These are phyloP conservation scores for Hemerocallis citrina DNA, from an alignment of 106 monocot genomes.

Conservation along the genomic window DNA sequence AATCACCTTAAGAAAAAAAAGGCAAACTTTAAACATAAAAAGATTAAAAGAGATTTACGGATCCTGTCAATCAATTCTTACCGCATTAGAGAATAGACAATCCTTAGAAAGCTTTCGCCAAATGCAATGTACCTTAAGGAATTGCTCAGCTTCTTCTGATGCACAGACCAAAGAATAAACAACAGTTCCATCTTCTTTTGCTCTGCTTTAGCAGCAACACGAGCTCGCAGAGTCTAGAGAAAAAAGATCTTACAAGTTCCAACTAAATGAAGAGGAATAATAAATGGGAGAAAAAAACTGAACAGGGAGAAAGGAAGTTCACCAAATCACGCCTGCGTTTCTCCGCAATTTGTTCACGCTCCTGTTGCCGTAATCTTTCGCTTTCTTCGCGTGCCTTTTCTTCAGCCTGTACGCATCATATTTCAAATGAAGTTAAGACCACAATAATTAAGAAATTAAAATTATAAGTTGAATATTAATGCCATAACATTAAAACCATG, in stretches of 20 bases:
- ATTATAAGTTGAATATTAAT: too few species aligned
- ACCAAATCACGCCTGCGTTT: constrained; percentile 96
- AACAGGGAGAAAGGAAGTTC: background rate
- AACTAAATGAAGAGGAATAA: background rate
- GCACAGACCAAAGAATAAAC: constrained; percentile 90
- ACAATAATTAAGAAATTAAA: background rate
- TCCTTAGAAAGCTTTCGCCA: background rate
- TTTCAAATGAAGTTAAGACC: background rate
- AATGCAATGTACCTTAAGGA: constrained; percentile 66
- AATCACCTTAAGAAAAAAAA: background rate
- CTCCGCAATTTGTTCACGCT: constrained; percentile 77
- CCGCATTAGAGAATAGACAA: constrained; percentile 5
- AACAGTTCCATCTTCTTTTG: constrained; percentile 87
- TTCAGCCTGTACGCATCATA: constrained; percentile 60
- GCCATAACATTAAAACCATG: too few species aligned
- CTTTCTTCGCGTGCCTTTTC: constrained; percentile 93
- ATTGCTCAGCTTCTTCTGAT: constrained; percentile 95
- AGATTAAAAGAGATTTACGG: background rate
- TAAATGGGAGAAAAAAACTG: background rate
- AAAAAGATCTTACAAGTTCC: background rate
- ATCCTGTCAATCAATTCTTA: background rate
- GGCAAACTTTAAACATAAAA: background rate
- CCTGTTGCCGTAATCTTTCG: constrained; percentile 80
- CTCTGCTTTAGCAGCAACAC: constrained; percentile 96
- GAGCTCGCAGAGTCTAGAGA: constrained; percentile 79